Evolutionary conservation across 257 asterid genomes (phyloP).

Genomic region (Thymus quinquecostatus): DNA sequence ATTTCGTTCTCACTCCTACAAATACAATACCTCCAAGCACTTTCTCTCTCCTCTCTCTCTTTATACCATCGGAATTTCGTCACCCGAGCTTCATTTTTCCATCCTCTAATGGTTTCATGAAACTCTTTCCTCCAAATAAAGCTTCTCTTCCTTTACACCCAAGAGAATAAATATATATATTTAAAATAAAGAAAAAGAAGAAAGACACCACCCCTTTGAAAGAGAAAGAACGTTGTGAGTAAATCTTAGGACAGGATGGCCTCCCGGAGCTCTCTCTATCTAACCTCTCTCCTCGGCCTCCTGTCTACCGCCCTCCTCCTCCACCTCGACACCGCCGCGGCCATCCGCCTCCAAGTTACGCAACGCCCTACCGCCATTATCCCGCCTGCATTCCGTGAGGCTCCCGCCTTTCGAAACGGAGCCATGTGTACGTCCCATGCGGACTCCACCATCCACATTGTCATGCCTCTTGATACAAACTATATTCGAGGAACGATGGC

Average conservation of each 20-base stretch:
- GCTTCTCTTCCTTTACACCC: conserved; percentile 10
- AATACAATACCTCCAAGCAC: conserved; percentile 14
- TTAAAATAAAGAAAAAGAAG: neutral
- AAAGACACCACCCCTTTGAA: neutral
- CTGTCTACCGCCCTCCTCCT: conserved; percentile 63
- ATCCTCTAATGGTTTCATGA: conserved; percentile 36
- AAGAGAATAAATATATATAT: neutral
- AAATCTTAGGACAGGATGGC: conserved; percentile 73
- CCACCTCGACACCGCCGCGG: conserved; percentile 37
- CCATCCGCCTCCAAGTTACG: conserved; percentile 52
- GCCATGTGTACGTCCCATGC: conserved; percentile 42
- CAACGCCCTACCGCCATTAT: conserved; percentile 31
- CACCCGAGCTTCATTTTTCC: conserved; percentile 30
- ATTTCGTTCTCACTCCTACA: conserved; percentile 34
- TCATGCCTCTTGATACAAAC: conserved; percentile 80
- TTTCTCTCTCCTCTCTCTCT: conserved; percentile 23
- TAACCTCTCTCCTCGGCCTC: conserved; percentile 66
- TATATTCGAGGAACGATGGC: conserved; percentile 85
- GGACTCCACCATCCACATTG: conserved; percentile 50
- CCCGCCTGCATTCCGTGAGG: conserved; percentile 59
- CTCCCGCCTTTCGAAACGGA: conserved; percentile 83
- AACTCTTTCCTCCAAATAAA: conserved; percentile 33
- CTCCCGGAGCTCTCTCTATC: conserved; percentile 32
- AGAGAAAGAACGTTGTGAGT: conserved; percentile 13
- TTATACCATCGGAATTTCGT: conserved; percentile 23